phyloP scores from a whole-genome alignment of 164 flowering plant genomes.

The Tetracentron sinense region DNA sequence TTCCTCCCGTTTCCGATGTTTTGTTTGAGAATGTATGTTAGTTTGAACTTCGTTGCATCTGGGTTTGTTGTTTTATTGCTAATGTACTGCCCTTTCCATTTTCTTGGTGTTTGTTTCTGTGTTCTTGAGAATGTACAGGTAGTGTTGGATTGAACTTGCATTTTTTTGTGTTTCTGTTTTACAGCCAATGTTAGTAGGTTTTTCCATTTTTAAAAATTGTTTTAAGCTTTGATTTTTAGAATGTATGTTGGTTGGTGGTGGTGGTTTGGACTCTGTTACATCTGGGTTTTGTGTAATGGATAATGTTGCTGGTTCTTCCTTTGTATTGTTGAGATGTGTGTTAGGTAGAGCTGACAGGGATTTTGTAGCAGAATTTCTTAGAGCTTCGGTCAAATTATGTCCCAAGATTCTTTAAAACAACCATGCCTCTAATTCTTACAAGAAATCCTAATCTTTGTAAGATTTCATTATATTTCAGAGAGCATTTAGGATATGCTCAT shows the following conservation, averaged over 20 bases:
- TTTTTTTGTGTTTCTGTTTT: neutral
- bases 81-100: neutral
- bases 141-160: neutral
- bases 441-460: no score
- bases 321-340: neutral
- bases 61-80: neutral
- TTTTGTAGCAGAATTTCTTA: neutral
- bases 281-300: no score
- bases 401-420: no score
- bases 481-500: no score
- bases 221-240: neutral
- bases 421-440: no score
- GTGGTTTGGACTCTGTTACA: neutral
- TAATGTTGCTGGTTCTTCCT: neutral
- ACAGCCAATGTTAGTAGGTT: neutral
- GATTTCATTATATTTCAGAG: no score
- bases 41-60: neutral
- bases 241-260: no score
- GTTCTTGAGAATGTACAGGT: slow-evolving; percentile 3
- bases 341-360: neutral
- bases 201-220: neutral
- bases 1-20: neutral
- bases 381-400: no score
- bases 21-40: neutral
- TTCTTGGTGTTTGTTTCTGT: neutral